These are phyloP conservation scores for Zygosaccharomyces bisporus DNA, from an alignment of 805 yeast genomes.

Conservation along the genomic window DNA sequence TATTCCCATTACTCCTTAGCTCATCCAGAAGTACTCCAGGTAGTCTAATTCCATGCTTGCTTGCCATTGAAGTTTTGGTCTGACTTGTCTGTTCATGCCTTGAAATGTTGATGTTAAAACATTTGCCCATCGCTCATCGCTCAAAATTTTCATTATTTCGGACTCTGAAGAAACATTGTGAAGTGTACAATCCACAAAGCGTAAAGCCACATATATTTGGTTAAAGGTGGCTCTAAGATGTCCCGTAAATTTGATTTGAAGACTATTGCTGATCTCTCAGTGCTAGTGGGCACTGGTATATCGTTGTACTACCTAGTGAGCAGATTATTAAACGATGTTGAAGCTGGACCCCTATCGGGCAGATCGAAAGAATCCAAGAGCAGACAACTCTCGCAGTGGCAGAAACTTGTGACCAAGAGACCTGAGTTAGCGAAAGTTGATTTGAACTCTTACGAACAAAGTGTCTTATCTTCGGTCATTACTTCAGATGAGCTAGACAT, in stretches of 20 bases:
- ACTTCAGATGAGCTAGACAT: conserved; percentile 80
- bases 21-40: conserved; percentile 56
- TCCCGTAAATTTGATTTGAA: conserved; percentile 39
- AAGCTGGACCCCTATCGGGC: conserved; percentile 39
- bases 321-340: conserved; percentile 42
- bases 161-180: neutral
- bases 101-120: neutral
- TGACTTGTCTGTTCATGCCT: neutral
- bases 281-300: conserved; percentile 59
- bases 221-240: conserved; percentile 16
- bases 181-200: neutral
- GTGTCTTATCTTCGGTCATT: conserved; percentile 72
- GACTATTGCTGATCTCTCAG: conserved; percentile 44
- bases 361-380: conserved; percentile 57
- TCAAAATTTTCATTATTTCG: conserved; percentile 2
- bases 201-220: neutral
- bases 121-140: neutral
- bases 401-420: conserved; percentile 52
- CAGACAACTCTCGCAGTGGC: conserved; percentile 53
- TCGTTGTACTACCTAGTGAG: conserved; percentile 62
- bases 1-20: conserved; percentile 44
- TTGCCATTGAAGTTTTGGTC: conserved; percentile 6
- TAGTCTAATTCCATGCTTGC: conserved; percentile 43
- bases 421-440: conserved; percentile 52
- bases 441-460: conserved; percentile 68